Evolutionary conservation across 108 stramenopile species (phyloP).

Genomic region (Cylindrotheca closterium): DNA sequence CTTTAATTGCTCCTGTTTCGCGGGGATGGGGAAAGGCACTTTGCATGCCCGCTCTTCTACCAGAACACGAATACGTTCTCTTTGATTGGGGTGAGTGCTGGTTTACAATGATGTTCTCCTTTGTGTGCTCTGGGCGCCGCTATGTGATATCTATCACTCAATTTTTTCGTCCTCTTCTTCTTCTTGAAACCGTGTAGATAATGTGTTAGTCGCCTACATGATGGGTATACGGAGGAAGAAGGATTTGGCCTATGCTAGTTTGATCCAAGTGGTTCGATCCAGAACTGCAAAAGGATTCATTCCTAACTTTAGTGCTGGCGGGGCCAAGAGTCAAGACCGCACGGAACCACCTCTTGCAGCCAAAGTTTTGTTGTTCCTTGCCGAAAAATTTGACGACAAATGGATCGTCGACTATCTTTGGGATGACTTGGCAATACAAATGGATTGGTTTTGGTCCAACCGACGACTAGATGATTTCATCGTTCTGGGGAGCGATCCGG

Average conservation of each 20-base stretch:
- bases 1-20: slow-evolving; percentile 8
- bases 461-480: slow-evolving; percentile 17
- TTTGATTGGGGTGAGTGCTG: not conserved
- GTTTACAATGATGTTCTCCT: too few relatives aligned
- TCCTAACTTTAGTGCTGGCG: slow-evolving; percentile 29
- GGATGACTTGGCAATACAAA: slow-evolving; percentile 26
- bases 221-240: not conserved
- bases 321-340: slow-evolving; percentile 15
- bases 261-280: slow-evolving; percentile 22
- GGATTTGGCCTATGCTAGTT: slow-evolving; percentile 18
- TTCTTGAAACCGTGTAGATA: too few relatives aligned
- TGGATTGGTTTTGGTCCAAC: slow-evolving; percentile 23
- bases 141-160: too few relatives aligned
- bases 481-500: slow-evolving; percentile 20
- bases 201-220: not conserved
- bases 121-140: too few relatives aligned
- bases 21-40: slow-evolving; percentile 10
- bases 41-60: not conserved
- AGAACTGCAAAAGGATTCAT: slow-evolving; percentile 27
- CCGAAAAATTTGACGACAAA: slow-evolving; percentile 17
- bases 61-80: not conserved
- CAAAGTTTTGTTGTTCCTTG: slow-evolving; percentile 27
- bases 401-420: slow-evolving; percentile 33
- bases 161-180: too few relatives aligned
- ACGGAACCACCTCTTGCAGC: slow-evolving; percentile 40